These are phyloP conservation scores for Henckelia pumila DNA, from an alignment of 257 asterid genomes.

Conservation along the genomic window DNA sequence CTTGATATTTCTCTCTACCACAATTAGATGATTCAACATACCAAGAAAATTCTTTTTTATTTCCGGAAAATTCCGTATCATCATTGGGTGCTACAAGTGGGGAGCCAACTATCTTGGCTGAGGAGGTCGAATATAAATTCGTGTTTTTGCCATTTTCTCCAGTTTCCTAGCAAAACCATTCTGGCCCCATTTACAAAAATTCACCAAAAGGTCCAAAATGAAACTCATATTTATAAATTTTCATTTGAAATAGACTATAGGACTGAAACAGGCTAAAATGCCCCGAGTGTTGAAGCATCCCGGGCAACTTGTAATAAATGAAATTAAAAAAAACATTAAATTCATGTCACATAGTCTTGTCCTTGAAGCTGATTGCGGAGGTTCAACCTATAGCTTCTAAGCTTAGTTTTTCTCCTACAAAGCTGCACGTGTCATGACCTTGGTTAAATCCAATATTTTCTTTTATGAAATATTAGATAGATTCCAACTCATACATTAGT, in stretches of 20 bases:
- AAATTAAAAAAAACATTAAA: no score
- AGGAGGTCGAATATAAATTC: not conserved
- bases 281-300: not conserved
- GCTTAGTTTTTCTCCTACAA: not conserved
- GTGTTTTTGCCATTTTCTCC: not conserved
- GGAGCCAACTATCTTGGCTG: not conserved
- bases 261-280: no score
- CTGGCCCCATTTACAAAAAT: not conserved
- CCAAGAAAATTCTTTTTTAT: not conserved
- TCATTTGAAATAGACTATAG: no score
- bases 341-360: no score
- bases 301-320: not conserved
- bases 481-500: not conserved
- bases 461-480: not conserved
- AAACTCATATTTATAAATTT: not conserved
- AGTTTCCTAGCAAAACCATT: not conserved
- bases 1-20: not conserved
- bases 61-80: not conserved
- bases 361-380: not conserved
- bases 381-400: not conserved
- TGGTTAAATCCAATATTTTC: not conserved
- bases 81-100: not conserved
- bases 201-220: not conserved
- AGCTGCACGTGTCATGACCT: not conserved
- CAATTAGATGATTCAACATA: not conserved